A percentile compares a stretch with the other conserved stretches of the same genome.
phyloP scores from a whole-genome alignment of 2,329 filamentous ascomycete species.

The Fusarium chlamydosporum region DNA sequence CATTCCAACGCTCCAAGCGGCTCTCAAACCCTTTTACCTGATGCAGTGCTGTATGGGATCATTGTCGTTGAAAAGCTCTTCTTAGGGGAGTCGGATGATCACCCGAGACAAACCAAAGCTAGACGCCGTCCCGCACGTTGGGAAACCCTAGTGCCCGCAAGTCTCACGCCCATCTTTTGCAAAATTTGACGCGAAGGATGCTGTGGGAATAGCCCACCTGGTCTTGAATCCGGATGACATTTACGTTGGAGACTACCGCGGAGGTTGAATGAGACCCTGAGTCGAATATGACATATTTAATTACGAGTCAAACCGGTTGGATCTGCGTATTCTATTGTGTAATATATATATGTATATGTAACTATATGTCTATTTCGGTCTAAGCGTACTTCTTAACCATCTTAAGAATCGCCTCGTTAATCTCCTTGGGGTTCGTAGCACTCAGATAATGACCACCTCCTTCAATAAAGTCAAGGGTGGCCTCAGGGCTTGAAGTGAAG shows the following conservation, averaged over 20 bases:
- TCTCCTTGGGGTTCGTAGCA: constrained; percentile 63
- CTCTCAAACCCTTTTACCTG: background rate
- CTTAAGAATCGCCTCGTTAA: constrained; percentile 61
- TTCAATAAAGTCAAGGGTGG: constrained; percentile 60
- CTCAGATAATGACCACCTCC: constrained; percentile 65
- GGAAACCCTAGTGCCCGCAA: constrained; percentile 13
- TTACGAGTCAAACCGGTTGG: background rate
- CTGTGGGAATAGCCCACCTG: background rate
- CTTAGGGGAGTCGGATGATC: background rate
- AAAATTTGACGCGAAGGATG: background rate
- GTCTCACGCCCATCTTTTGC: background rate
- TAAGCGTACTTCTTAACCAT: constrained; percentile 59
- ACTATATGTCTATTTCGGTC: background rate
- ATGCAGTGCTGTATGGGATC: too few relatives aligned
- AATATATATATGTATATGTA: constrained; percentile 1
- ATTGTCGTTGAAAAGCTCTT: background rate
- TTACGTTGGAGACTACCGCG: background rate
- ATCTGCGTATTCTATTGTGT: background rate
- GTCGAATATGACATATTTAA: background rate
- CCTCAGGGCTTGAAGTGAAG: constrained; percentile 62
- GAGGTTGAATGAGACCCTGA: background rate
- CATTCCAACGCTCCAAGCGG: too few relatives aligned
- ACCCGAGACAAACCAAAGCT: background rate
- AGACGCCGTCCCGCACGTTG: background rate
- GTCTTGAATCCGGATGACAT: background rate